A percentile compares a stretch with the other conserved stretches of the same genome.
Evolutionary conservation across 2,329 filamentous ascomycete species (phyloP).

Genomic region (Colletotrichum ledebouriae): DNA sequence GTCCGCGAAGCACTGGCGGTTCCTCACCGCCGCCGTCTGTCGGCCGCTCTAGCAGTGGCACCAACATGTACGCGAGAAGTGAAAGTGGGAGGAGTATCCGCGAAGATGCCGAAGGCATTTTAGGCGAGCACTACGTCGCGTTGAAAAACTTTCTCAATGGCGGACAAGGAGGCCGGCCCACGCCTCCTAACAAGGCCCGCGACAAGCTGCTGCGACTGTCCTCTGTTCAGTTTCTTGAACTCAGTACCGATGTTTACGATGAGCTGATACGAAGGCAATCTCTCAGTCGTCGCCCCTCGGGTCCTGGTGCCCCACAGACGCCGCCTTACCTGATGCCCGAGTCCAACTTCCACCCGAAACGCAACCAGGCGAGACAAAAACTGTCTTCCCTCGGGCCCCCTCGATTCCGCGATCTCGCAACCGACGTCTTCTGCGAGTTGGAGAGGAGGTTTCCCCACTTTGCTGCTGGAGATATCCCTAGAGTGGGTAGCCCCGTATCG

Average conservation of each 20-base stretch:
- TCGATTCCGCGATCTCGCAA: conserved; percentile 91
- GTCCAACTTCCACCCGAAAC: conserved; percentile 92
- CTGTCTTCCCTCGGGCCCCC: conserved; percentile 89
- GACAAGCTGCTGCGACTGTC: conserved; percentile 95
- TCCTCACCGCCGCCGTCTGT: conserved; percentile 92
- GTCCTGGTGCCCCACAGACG: conserved; percentile 64
- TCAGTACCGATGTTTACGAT: conserved; percentile 98
- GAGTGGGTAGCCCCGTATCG: conserved; percentile 77
- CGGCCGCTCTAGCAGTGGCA: conserved; percentile 86
- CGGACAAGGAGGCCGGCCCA: conserved; percentile 81
- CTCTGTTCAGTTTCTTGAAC: conserved; percentile 93
- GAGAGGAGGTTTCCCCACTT: conserved; percentile 92
- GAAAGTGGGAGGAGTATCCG: conserved; percentile 73
- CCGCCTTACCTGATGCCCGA: conserved; percentile 87
- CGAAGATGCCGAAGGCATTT: conserved; percentile 73
- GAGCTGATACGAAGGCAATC: conserved; percentile 90
- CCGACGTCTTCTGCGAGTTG: conserved; percentile 95
- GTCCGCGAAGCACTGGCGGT: conserved; percentile 69
- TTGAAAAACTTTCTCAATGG: conserved; percentile 82
- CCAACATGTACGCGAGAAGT: conserved; percentile 75
- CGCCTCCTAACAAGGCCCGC: conserved; percentile 87
- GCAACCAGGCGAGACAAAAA: conserved; percentile 97
- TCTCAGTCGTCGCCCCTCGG: conserved; percentile 67
- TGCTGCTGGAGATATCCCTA: conserved; percentile 75
- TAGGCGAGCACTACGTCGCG: conserved; percentile 85